Conservation (phyloP, 2,329 filamentous ascomycete species). For the Diaporthe helianthi region DNA sequence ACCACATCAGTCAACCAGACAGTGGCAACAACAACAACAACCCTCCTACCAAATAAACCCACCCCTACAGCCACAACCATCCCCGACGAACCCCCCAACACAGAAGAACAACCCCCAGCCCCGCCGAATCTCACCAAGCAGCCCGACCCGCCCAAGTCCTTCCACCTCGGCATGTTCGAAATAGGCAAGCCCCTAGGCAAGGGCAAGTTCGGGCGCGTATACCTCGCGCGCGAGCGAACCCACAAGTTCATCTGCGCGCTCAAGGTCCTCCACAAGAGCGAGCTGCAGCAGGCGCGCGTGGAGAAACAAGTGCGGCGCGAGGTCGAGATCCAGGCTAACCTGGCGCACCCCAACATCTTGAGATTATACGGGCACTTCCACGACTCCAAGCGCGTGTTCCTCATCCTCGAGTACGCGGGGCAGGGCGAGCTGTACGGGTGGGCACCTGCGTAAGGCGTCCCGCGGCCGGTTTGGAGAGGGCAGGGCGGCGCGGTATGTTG, state of each 20-base stretch:
- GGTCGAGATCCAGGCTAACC: conserved; percentile 76
- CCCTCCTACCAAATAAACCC: background rate
- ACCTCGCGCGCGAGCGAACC: conserved; percentile 71
- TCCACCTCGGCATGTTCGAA: conserved; percentile 72
- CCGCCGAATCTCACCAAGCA: background rate
- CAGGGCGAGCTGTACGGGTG: conserved; percentile 73
- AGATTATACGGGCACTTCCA: conserved; percentile 75
- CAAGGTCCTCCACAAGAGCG: conserved; percentile 75
- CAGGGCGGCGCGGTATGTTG: conserved; percentile 74
- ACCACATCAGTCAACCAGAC: background rate
- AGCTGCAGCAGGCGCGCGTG: conserved; percentile 70
- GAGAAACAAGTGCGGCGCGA: conserved; percentile 76
- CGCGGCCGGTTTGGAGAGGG: conserved; percentile 63
- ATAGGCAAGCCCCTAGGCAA: conserved; percentile 77
- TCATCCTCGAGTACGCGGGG: conserved; percentile 74
- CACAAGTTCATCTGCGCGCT: conserved; percentile 75
- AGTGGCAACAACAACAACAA: accelerated
- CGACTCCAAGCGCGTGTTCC: conserved; percentile 73
- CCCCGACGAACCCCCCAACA: accelerated
- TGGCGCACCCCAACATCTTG: conserved; percentile 70
- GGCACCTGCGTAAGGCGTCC: conserved; percentile 68
- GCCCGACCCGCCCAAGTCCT: background rate
- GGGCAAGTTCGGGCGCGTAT: conserved; percentile 77
- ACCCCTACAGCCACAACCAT: background rate
- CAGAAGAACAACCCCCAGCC: background rate